phyloP scores from a whole-genome alignment of 306 rosid species.

The Vigna unguiculata region DNA sequence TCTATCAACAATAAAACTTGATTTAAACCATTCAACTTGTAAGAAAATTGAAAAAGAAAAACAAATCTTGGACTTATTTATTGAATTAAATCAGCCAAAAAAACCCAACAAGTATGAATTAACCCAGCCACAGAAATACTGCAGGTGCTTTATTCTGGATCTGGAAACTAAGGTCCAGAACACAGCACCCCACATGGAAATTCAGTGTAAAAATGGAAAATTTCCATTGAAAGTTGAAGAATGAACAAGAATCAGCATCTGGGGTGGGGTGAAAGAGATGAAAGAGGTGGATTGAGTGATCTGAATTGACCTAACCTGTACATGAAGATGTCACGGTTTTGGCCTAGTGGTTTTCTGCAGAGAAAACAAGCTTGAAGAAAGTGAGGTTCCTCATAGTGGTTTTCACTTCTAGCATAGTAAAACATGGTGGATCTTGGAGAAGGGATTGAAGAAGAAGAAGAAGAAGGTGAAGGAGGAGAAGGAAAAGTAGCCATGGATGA shows the following conservation, averaged over 20 bases:
- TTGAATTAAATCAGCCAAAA: not conserved
- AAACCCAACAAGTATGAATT: not conserved
- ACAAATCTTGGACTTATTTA: not conserved
- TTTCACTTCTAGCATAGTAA: constrained; percentile 58
- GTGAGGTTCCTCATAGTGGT: constrained; percentile 65
- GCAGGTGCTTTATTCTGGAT: constrained; percentile 22
- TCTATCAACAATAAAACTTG: too few species aligned
- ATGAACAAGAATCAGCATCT: constrained; percentile 30
- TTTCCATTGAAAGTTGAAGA: not conserved
- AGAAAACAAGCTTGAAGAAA: constrained; percentile 88
- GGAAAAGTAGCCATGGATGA: constrained; percentile 45
- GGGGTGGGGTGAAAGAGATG: constrained; percentile 13
- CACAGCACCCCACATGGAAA: constrained; percentile 18
- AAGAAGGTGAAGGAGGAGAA: not conserved
- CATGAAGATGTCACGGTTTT: constrained; percentile 86
- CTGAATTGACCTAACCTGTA: constrained; percentile 65
- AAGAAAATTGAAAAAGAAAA: not conserved
- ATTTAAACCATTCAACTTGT: not conserved
- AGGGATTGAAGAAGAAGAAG: constrained; percentile 32
- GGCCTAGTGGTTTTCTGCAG: constrained; percentile 74
- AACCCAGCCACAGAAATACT: not conserved
- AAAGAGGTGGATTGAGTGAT: not conserved
- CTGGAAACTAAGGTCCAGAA: constrained; percentile 18
- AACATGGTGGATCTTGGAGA: constrained; percentile 58
- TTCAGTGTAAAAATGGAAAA: not conserved